These are phyloP conservation scores for Amaranthus cruentus DNA, from an alignment of 148 eudicot species.

Conservation along the genomic window DNA sequence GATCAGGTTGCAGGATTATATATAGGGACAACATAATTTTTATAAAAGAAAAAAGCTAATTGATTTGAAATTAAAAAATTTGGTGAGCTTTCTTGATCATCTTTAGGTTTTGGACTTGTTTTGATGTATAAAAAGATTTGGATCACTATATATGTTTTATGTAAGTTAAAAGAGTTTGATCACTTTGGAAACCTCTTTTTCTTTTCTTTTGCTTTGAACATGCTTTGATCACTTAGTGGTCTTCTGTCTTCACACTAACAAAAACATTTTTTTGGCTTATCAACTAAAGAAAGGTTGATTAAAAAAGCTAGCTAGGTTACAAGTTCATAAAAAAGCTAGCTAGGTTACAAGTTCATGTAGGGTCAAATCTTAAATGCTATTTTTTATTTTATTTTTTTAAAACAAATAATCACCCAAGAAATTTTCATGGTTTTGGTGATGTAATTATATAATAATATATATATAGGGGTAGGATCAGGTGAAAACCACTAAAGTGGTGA, in stretches of 20 bases:
- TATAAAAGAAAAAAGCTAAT: neutral
- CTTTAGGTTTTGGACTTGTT: constrained; percentile 26
- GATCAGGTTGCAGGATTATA: constrained; percentile 17
- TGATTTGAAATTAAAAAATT: neutral
- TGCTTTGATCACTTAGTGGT: no score
- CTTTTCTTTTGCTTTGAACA: constrained; percentile 12
- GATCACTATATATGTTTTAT: constrained; percentile 8
- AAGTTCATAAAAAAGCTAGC: constrained; percentile 8
- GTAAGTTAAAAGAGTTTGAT: neutral
- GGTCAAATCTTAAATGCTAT: constrained; percentile 23
- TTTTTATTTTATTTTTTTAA: neutral
- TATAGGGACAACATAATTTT: neutral
- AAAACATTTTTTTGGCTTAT: constrained; percentile 19
- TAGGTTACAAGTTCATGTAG: neutral
- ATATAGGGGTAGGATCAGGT: no score
- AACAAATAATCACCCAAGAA: neutral
- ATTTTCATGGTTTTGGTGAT: no score
- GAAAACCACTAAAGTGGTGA: no score
- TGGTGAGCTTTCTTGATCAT: constrained; percentile 9
- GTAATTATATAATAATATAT: no score
- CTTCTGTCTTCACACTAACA: no score
- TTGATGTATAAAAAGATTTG: constrained; percentile 24
- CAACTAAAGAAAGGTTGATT: constrained; percentile 21
- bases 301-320: constrained; percentile 20
- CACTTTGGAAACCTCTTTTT: neutral